A percentile compares a stretch with the other conserved stretches of the same genome.
Evolutionary conservation across 768 basidiomycete species (phyloP).

Genomic region (Suillus spraguei): DNA sequence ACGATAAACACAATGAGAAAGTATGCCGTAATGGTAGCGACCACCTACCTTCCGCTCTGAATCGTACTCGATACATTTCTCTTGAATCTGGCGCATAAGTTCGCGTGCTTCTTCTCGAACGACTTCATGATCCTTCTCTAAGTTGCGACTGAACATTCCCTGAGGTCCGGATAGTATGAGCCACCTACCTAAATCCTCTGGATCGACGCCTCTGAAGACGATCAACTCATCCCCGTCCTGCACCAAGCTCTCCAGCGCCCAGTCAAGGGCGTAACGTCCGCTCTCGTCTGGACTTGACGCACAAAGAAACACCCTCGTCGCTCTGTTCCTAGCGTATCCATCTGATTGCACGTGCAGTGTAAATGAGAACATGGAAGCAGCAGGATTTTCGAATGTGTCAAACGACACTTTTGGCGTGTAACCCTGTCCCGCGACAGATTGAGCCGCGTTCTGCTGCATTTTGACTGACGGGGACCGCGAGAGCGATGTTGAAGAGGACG

Average conservation of each 20-base stretch:
- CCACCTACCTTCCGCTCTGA: constrained; percentile 69
- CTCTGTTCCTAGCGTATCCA: constrained; percentile 72
- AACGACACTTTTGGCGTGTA: constrained; percentile 64
- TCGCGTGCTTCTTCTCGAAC: constrained; percentile 86
- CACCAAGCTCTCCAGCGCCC: constrained; percentile 83
- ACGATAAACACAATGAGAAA: constrained; percentile 6
- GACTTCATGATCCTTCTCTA: constrained; percentile 76
- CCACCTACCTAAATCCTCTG: constrained; percentile 72
- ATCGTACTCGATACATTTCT: constrained; percentile 77
- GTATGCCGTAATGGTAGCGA: background rate
- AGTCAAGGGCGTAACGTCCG: constrained; percentile 86
- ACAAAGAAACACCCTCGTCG: constrained; percentile 88
- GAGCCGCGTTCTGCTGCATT: constrained; percentile 16
- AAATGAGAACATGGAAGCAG: constrained; percentile 84
- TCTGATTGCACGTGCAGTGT: constrained; percentile 85
- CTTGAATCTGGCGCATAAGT: constrained; percentile 78
- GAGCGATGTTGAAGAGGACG: constrained; percentile 24
- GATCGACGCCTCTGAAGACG: constrained; percentile 87
- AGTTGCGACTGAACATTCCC: background rate
- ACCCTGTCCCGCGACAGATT: constrained; percentile 32
- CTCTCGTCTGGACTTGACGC: constrained; percentile 89
- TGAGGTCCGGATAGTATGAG: background rate
- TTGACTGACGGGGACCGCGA: constrained; percentile 15
- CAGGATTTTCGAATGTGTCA: constrained; percentile 84
- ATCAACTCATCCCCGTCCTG: constrained; percentile 93